Conservation (phyloP, 2,329 filamentous ascomycete genomes). For the Lecanosticta acicola region DNA sequence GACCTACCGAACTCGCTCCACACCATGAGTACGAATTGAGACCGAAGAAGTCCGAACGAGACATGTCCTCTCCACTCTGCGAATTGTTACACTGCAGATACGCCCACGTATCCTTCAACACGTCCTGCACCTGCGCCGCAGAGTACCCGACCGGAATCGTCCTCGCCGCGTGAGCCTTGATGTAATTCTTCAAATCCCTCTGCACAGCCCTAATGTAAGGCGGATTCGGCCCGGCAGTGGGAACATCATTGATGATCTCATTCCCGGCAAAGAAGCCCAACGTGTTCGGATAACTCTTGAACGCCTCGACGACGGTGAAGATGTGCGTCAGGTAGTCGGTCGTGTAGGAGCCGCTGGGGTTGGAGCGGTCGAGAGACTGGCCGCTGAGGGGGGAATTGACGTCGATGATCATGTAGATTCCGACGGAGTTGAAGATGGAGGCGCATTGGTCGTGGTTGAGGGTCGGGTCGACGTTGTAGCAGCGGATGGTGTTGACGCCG, state of each 20-base stretch:
- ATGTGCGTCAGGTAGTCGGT: conserved; percentile 52
- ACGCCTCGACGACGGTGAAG: conserved; percentile 60
- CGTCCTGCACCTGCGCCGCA: conserved; percentile 67
- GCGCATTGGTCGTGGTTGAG: conserved; percentile 58
- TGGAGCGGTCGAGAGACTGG: conserved; percentile 51
- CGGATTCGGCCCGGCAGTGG: conserved; percentile 48
- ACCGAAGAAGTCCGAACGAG: conserved; percentile 68
- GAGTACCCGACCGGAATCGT: conserved; percentile 63
- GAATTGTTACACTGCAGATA: conserved; percentile 63
- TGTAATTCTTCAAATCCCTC: conserved; percentile 64
- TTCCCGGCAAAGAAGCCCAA: conserved; percentile 64
- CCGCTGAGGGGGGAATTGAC: conserved; percentile 57
- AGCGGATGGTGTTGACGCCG: conserved; percentile 60
- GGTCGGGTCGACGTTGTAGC: conserved; percentile 58
- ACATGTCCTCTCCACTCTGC: conserved; percentile 51
- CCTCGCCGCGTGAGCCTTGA: conserved; percentile 52
- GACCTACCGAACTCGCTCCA: conserved; percentile 60
- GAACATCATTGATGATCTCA: conserved; percentile 60
- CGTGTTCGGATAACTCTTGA: conserved; percentile 61
- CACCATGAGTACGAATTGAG: conserved; percentile 73
- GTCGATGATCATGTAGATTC: conserved; percentile 62
- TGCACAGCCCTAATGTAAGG: conserved; percentile 58
- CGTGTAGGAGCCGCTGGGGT: conserved; percentile 53
- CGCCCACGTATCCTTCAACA: conserved; percentile 68
- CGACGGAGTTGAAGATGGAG: conserved; percentile 60